phyloP scores from a whole-genome alignment of 345 rosid species.

The Noccaea bulbosa region DNA sequence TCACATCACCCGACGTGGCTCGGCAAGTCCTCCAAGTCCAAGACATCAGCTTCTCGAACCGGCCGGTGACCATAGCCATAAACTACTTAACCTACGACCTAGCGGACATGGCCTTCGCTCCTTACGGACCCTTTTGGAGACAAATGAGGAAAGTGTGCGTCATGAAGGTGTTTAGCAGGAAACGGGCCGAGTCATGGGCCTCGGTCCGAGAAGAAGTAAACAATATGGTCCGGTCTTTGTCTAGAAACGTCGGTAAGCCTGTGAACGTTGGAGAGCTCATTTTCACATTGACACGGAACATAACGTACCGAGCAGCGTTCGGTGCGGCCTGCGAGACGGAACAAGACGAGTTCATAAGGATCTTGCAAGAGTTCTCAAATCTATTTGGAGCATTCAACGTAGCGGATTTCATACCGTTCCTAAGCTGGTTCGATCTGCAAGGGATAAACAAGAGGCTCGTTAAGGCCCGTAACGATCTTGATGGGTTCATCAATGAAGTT shows the following conservation, averaged over 20 bases:
- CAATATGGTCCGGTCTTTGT: slow-evolving; percentile 46
- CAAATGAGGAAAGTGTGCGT: slow-evolving; percentile 94
- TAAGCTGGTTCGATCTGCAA: slow-evolving; percentile 71
- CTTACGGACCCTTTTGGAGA: slow-evolving; percentile 94
- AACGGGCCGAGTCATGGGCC: slow-evolving; percentile 84
- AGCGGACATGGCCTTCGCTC: slow-evolving; percentile 96
- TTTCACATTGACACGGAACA: slow-evolving; percentile 71
- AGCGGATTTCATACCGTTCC: slow-evolving; percentile 76
- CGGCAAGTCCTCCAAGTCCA: slow-evolving; percentile 82
- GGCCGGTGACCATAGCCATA: slow-evolving; percentile 79
- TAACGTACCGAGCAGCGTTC: slow-evolving; percentile 82
- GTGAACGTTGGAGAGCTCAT: slow-evolving; percentile 79
- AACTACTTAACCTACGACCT: slow-evolving; percentile 77
- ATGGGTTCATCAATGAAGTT: slow-evolving; percentile 73
- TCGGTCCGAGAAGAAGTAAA: slow-evolving; percentile 87
- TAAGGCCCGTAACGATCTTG: slow-evolving; percentile 70
- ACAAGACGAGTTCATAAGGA: slow-evolving; percentile 73
- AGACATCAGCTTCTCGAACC: slow-evolving; percentile 78
- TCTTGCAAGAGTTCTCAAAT: slow-evolving; percentile 91
- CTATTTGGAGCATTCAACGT: slow-evolving; percentile 92
- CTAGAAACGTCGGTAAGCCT: slow-evolving; percentile 49
- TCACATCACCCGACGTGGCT: slow-evolving; percentile 70
- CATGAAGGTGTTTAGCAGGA: slow-evolving; percentile 85
- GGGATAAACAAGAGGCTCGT: slow-evolving; percentile 63
- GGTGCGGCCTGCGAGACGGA: slow-evolving; percentile 65